Evolutionary conservation across 192 early-diverging fungal genomes (phyloP), one percentile per base, ranked within the genome.

Genomic region (Piromyces sp.): DNA sequence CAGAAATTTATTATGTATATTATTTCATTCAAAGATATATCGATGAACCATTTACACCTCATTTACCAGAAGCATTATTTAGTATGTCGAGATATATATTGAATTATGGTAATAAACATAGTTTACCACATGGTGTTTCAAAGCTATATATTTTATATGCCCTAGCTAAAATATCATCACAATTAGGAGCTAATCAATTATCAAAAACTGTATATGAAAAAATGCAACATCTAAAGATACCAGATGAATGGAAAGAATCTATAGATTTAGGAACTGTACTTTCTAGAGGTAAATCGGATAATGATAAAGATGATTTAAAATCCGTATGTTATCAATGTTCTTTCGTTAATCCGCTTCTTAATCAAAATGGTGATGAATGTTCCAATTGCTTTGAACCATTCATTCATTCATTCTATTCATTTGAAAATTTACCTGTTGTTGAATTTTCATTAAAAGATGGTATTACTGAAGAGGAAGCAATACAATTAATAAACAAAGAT

Each of bases 31-130:
- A 88, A 11, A 82, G 86, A 36, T 92, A 86, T 82, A 81, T 92
- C 26, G 88, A 91, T 40, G 87, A 91, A 16, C 91, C 91, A 5
- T 92, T 92, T 81, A 92, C 91, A 1, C 85, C 86, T 17, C 86
- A 87, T 31, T 38, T 86, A 13, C 85, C 90, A 14, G 87, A 88
- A 78, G 83, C 87, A 0, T 80, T 92, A 30, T 83, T 91, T 33
- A 88, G 84, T 82, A 89, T 91, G 87, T 84, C 88, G n/a, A 84
- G 84, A 19, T 90, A 87, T 82, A 80, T 88, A 13, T 80, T 89
- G 68, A 80, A 84, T 80, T 84, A 86, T 38, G 58, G 79, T 29
- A 38, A 42, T 68, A 37, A n/a, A 31, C 30, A 40, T 58, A 82
- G 17, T 38, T 30, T 85, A 33, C 88, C 89, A 5, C 79, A 78